Conservation (phyloP, 208 protist species). For the Tetramitus jugosus region DNA sequence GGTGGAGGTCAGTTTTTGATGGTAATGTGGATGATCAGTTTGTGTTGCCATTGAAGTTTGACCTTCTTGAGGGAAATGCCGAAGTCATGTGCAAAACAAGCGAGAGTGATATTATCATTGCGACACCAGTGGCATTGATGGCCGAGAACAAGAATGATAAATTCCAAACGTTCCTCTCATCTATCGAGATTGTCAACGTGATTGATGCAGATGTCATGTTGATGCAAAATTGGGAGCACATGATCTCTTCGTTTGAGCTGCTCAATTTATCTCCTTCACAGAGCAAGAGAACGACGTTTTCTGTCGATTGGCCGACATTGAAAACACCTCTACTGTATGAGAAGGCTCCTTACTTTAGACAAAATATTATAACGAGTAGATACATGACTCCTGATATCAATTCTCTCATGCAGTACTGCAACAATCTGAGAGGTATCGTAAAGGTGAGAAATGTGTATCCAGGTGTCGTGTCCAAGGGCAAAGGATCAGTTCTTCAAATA, state of each 20-base stretch:
- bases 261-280: constrained; percentile 60
- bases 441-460: constrained; percentile 52
- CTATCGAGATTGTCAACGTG: constrained; percentile 82
- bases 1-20: constrained; percentile 79
- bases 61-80: constrained; percentile 9
- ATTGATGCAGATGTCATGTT: constrained; percentile 85
- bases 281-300: neutral
- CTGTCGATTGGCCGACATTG: neutral
- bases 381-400: constrained; percentile 70
- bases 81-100: constrained; percentile 42
- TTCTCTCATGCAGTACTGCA: constrained; percentile 50
- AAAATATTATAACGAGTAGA: constrained; percentile 76
- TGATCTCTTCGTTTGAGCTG: constrained; percentile 53
- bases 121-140: constrained; percentile 81
- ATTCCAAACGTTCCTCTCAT: constrained; percentile 68
- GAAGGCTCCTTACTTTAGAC: constrained; percentile 66
- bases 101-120: constrained; percentile 84
- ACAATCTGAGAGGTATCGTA: constrained; percentile 62
- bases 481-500: constrained; percentile 60
- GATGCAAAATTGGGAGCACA: constrained; percentile 93
- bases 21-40: constrained; percentile 93
- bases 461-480: constrained; percentile 47
- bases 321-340: constrained; percentile 18
- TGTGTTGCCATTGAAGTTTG: constrained; percentile 73
- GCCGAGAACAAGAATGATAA: constrained; percentile 45